These are phyloP conservation scores for Bruguiera sexangula DNA, from an alignment of 345 rosid genomes.

Conservation along the genomic window DNA sequence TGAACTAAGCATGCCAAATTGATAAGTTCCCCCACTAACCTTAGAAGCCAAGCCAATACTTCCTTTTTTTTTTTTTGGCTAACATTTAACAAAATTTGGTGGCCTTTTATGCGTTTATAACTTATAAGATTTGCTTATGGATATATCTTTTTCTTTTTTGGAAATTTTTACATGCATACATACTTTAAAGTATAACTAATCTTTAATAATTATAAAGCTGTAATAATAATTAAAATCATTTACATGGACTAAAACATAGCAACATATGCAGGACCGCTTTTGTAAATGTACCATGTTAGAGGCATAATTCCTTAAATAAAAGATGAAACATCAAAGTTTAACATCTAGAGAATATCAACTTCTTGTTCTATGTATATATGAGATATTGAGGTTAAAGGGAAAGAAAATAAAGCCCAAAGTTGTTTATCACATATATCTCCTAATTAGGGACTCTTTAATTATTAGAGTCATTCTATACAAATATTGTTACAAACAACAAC, in stretches of 20 bases:
- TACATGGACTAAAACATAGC: slow-evolving; percentile 75
- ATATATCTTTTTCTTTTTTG: too few relatives aligned
- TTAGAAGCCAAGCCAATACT: background rate
- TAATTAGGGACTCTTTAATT: slow-evolving; percentile 59
- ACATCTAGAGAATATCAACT: background rate
- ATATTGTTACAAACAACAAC: slow-evolving; percentile 62
- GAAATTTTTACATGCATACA: background rate
- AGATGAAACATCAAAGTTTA: background rate
- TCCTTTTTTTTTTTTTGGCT: too few relatives aligned
- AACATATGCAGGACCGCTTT: slow-evolving; percentile 69
- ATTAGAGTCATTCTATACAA: slow-evolving; percentile 52
- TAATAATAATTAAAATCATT: slow-evolving; percentile 61
- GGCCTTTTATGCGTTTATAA: too few relatives aligned
- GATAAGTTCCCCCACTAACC: slow-evolving; percentile 25
- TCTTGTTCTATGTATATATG: too few relatives aligned
- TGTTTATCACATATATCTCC: slow-evolving; percentile 37
- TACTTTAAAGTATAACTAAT: slow-evolving; percentile 62
- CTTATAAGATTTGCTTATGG: too few relatives aligned
- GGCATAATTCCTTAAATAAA: slow-evolving; percentile 50
- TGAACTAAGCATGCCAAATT: background rate
- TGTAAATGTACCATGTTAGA: slow-evolving; percentile 81
- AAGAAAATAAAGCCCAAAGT: background rate
- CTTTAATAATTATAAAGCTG: slow-evolving; percentile 64
- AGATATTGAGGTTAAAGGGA: background rate
- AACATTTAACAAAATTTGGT: too few relatives aligned